These are phyloP conservation scores for Fusarium caatingaense DNA, from an alignment of 2,329 filamentous ascomycete genomes.

Conservation along the genomic window DNA sequence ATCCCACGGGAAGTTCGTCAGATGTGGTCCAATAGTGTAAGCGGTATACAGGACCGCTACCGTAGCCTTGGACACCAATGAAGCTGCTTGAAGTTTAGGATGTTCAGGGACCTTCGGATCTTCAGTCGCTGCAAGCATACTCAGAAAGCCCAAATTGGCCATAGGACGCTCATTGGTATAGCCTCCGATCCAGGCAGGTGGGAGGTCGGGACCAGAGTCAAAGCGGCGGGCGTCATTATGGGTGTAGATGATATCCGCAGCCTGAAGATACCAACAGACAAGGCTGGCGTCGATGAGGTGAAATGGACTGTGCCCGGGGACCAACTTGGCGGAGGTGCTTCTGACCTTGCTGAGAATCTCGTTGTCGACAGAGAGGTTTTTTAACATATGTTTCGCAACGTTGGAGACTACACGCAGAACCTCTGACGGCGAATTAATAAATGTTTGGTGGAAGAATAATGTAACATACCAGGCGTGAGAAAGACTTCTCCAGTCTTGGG, in stretches of 20 bases:
- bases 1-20: constrained; percentile 15
- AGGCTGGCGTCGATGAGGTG: constrained; percentile 7
- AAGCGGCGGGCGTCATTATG: not conserved
- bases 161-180: constrained; percentile 2
- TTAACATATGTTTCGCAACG: not conserved
- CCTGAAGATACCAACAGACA: constrained; percentile 11
- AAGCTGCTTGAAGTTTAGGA: constrained; percentile 28
- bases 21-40: constrained; percentile 33
- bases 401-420: not conserved
- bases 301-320: not conserved
- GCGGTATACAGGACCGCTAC: constrained; percentile 39
- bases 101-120: constrained; percentile 24
- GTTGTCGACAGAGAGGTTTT: constrained; percentile 10
- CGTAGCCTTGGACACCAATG: constrained; percentile 32
- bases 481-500: not conserved
- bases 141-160: constrained; percentile 43
- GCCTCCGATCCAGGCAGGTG: not conserved
- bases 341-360: constrained; percentile 8
- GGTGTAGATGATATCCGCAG: not conserved
- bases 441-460: not conserved
- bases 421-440: not conserved
- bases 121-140: constrained; percentile 38
- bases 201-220: not conserved
- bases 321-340: not conserved
- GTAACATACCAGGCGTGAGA: not conserved